phyloP scores from a whole-genome alignment of 2,329 filamentous ascomycete species.

The Xylaria sp. region DNA sequence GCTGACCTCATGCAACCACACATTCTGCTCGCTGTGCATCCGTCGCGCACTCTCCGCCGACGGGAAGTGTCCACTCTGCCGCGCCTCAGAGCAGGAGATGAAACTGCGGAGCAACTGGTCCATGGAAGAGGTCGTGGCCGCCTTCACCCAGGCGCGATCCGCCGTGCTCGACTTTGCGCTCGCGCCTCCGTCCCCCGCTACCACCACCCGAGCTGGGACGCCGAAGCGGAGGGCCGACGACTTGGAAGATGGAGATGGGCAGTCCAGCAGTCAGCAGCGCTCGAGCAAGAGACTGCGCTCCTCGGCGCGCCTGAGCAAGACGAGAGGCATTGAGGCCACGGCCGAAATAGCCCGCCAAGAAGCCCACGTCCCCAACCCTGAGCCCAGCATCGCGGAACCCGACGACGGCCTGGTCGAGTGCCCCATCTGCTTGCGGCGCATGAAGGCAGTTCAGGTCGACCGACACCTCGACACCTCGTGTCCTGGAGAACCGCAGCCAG shows the following conservation, averaged over 20 bases:
- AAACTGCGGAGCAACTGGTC: constrained; percentile 85
- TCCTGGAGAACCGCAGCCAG: constrained; percentile 45
- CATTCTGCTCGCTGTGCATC: constrained; percentile 96
- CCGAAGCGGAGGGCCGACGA: constrained; percentile 60
- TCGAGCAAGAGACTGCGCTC: constrained; percentile 58
- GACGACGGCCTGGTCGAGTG: constrained; percentile 82
- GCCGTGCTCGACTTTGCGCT: constrained; percentile 69
- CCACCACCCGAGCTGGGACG: constrained; percentile 31
- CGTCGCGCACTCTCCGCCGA: constrained; percentile 81
- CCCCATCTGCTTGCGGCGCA: constrained; percentile 77
- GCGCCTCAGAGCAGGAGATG: constrained; percentile 77
- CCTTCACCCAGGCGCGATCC: constrained; percentile 71
- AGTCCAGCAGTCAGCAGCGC: constrained; percentile 38
- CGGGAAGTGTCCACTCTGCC: constrained; percentile 86
- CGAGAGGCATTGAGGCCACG: constrained; percentile 46
- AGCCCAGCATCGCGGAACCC: constrained; percentile 28
- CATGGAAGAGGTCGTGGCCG: constrained; percentile 81
- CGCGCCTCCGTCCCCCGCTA: constrained; percentile 42
- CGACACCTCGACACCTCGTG: constrained; percentile 76
- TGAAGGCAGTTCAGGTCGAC: constrained; percentile 81
- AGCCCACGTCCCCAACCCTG: constrained; percentile 33
- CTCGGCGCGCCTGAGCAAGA: constrained; percentile 56
- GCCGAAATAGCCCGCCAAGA: constrained; percentile 45
- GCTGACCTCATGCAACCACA: constrained; percentile 92
- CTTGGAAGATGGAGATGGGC: constrained; percentile 23